Conservation (phyloP, 1,284 basidiomycete species). For the Ganoderma multipileum region DNA sequence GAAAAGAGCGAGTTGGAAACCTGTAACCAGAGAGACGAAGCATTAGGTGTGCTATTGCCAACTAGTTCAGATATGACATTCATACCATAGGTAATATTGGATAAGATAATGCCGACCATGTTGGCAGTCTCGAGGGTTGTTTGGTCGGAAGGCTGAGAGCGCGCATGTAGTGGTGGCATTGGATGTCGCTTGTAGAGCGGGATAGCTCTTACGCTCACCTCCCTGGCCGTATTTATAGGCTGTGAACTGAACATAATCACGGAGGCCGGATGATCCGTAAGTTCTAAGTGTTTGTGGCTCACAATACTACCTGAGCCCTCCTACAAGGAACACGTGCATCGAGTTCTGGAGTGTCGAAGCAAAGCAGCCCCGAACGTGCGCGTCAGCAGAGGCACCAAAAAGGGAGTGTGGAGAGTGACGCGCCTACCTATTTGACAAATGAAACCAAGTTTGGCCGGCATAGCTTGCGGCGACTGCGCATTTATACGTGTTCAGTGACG, state of each 20-base stretch:
- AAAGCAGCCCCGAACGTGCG: not conserved
- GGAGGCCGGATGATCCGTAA: not conserved
- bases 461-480: not conserved
- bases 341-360: not conserved
- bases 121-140: constrained; percentile 25
- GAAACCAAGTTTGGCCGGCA: not conserved
- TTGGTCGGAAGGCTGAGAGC: not conserved
- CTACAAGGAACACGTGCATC: not conserved
- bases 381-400: not conserved
- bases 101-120: constrained; percentile 30
- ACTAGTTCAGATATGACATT: not conserved
- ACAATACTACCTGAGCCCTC: not conserved
- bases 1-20: constrained; percentile 34
- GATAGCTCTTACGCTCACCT: not conserved
- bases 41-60: not conserved
- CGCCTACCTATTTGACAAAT: not conserved
- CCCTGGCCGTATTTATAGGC: not conserved
- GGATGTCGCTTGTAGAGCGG: not conserved
- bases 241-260: constrained; percentile 1
- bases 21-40: constrained; percentile 16
- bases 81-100: constrained; percentile 37
- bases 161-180: not conserved
- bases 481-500: not conserved
- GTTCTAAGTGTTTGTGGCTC: not conserved
- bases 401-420: not conserved